phyloP scores from a whole-genome alignment of 73 alveolate species.

The Tetrahymena elliotti region DNA sequence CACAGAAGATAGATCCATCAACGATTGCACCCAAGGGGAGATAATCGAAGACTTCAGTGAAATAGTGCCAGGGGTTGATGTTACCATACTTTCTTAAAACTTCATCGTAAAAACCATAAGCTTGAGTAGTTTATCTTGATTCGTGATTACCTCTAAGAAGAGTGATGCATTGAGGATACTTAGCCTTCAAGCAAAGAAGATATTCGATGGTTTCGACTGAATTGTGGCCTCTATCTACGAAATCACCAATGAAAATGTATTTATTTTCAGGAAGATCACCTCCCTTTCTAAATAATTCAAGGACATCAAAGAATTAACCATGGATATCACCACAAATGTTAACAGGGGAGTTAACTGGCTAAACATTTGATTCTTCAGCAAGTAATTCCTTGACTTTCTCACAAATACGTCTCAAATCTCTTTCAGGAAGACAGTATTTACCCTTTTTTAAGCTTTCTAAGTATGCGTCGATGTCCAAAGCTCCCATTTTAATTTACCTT shows the following conservation, averaged over 20 bases:
- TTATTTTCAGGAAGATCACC: slow-evolving; percentile 70
- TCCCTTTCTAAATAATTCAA: slow-evolving; percentile 62
- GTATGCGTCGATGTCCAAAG: slow-evolving; percentile 52
- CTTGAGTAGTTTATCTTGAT: slow-evolving; percentile 44
- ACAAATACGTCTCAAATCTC: slow-evolving; percentile 55
- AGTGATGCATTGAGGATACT: slow-evolving; percentile 36
- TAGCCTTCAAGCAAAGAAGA: neutral
- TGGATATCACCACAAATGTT: slow-evolving; percentile 85
- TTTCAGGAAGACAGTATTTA: slow-evolving; percentile 51
- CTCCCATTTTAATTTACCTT: neutral
- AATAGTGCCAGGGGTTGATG: slow-evolving; percentile 93
- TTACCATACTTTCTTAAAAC: slow-evolving; percentile 88
- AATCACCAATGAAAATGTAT: slow-evolving; percentile 85
- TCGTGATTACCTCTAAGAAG: slow-evolving; percentile 49
- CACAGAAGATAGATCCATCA: slow-evolving; percentile 72
- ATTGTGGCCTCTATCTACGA: slow-evolving; percentile 86
- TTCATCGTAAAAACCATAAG: slow-evolving; percentile 93
- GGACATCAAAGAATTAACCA: slow-evolving; percentile 12
- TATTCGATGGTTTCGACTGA: slow-evolving; percentile 87
- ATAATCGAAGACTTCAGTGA: slow-evolving; percentile 88
- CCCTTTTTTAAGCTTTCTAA: slow-evolving; percentile 46
- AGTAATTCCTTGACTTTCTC: slow-evolving; percentile 71
- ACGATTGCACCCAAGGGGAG: slow-evolving; percentile 86
- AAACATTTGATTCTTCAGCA: slow-evolving; percentile 54
- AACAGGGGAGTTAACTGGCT: slow-evolving; percentile 56